A percentile compares a stretch with the other conserved stretches of the same genome.
These are phyloP conservation scores for Ustanciosporium gigantosporum DNA, from an alignment of 1,284 basidiomycete genomes.

Conservation along the genomic window DNA sequence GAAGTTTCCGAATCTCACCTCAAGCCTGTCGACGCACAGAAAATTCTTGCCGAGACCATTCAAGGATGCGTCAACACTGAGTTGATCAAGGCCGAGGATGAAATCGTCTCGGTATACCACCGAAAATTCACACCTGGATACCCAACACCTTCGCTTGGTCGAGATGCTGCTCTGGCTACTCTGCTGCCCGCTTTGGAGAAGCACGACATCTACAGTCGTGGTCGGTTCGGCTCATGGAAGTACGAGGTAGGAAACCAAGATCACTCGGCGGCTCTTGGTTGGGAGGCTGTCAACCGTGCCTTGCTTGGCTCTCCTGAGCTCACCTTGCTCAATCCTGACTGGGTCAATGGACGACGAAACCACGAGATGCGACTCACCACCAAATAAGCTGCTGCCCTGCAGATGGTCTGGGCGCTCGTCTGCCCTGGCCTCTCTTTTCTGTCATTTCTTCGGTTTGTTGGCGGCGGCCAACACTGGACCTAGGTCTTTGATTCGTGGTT, in stretches of 20 bases:
- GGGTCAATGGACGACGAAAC: slow-evolving; percentile 64
- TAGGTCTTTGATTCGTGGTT: too few relatives aligned
- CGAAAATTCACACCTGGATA: slow-evolving; percentile 64
- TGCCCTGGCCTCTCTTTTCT: too few relatives aligned
- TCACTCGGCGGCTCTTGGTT: slow-evolving; percentile 66
- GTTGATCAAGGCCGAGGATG: slow-evolving; percentile 64
- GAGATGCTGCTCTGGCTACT: slow-evolving; percentile 63
- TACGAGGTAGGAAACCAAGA: slow-evolving; percentile 67
- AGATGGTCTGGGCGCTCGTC: too few relatives aligned
- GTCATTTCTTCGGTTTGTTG: too few relatives aligned
- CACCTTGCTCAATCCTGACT: slow-evolving; percentile 64
- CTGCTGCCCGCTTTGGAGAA: slow-evolving; percentile 64
- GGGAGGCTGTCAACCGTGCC: slow-evolving; percentile 65
- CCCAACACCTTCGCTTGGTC: slow-evolving; percentile 64
- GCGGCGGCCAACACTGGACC: too few relatives aligned
- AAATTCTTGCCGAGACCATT: slow-evolving; percentile 64
- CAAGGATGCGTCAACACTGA: slow-evolving; percentile 65
- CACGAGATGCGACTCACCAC: slow-evolving; percentile 61
- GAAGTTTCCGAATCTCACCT: slow-evolving; percentile 66
- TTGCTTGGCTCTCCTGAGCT: slow-evolving; percentile 64
- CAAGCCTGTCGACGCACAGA: slow-evolving; percentile 65
- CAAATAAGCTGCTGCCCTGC: too few relatives aligned
- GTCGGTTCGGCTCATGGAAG: slow-evolving; percentile 67
- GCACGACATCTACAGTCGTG: slow-evolving; percentile 64
- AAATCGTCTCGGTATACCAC: slow-evolving; percentile 66